Percentiles rank a stretch among this genome's conserved stretches.
These are phyloP conservation scores for Diaporthe sp. DNA, from an alignment of 2,329 filamentous ascomycete species.

Conservation along the genomic window DNA sequence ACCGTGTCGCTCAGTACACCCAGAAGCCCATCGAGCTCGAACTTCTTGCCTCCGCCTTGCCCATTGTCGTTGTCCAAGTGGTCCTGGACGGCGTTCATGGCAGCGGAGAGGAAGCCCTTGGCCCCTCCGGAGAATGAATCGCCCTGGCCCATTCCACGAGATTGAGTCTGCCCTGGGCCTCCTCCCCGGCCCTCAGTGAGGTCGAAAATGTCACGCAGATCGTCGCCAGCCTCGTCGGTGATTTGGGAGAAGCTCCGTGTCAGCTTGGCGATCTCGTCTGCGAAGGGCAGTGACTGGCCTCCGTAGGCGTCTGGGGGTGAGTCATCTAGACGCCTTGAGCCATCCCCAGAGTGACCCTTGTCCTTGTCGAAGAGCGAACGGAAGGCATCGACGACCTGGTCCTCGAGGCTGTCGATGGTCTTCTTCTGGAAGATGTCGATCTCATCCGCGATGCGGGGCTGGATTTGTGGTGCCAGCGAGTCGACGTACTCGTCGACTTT, in stretches of 20 bases:
- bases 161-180: slow-evolving; percentile 37
- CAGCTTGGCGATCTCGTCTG: slow-evolving; percentile 57
- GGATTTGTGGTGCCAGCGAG: slow-evolving; percentile 59
- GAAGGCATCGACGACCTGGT: slow-evolving; percentile 59
- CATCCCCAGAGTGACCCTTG: slow-evolving; percentile 37
- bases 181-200: slow-evolving; percentile 52
- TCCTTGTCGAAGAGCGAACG: slow-evolving; percentile 58
- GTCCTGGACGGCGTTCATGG: slow-evolving; percentile 55
- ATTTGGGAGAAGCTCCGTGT: slow-evolving; percentile 56
- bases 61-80: slow-evolving; percentile 46
- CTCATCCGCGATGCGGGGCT: slow-evolving; percentile 59
- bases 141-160: slow-evolving; percentile 44
- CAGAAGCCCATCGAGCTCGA: slow-evolving; percentile 58
- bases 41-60: slow-evolving; percentile 46
- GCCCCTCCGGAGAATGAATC: slow-evolving; percentile 41
- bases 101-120: slow-evolving; percentile 55
- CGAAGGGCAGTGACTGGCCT: slow-evolving; percentile 57
- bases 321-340: slow-evolving; percentile 47
- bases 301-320: slow-evolving; percentile 56
- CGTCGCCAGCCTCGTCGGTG: slow-evolving; percentile 56
- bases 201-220: slow-evolving; percentile 59
- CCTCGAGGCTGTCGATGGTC: slow-evolving; percentile 60
- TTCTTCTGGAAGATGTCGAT: slow-evolving; percentile 58
- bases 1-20: slow-evolving; percentile 57
- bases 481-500: slow-evolving; percentile 59